These are phyloP conservation scores for Ogataea philodendri DNA, from an alignment of 805 yeast genomes.

Conservation along the genomic window DNA sequence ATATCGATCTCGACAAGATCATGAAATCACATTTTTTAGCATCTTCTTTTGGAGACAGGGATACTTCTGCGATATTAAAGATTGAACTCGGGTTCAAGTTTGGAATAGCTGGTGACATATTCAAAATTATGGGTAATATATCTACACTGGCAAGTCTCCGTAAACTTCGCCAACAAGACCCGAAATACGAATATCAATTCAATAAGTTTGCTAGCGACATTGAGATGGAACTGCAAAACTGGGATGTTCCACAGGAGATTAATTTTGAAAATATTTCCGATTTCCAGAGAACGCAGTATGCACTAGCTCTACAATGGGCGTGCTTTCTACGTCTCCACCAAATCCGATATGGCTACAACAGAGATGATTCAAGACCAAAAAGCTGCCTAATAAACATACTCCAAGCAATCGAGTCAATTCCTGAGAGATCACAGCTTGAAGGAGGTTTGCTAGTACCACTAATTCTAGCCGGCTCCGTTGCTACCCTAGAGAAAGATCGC, in stretches of 20 bases:
- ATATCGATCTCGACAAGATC: conserved; percentile 11
- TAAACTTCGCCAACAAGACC: conserved; percentile 16
- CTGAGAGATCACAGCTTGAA: conserved; percentile 27
- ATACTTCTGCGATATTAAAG: conserved; percentile 25
- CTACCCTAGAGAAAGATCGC: conserved; percentile 23
- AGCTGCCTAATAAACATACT: conserved; percentile 29
- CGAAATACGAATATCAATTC: conserved; percentile 26
- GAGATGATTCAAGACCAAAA: conserved; percentile 26
- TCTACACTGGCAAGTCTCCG: conserved; percentile 30
- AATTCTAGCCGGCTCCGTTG: conserved; percentile 33
- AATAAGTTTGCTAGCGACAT: conserved; percentile 27
- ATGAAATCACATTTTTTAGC: conserved; percentile 9
- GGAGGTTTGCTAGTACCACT: conserved; percentile 31
- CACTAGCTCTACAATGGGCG: conserved; percentile 33
- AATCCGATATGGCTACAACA: conserved; percentile 30
- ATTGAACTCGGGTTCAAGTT: conserved; percentile 31
- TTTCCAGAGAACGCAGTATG: conserved; percentile 25
- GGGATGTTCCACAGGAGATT: conserved; percentile 24
- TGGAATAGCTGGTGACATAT: conserved; percentile 34
- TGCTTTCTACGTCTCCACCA: conserved; percentile 32
- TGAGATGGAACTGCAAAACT: conserved; percentile 32
- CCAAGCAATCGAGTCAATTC: conserved; percentile 24
- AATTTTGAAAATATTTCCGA: conserved; percentile 22
- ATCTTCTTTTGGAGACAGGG: conserved; percentile 14
- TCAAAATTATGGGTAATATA: conserved; percentile 31